phyloP scores from a whole-genome alignment of 2,329 filamentous ascomycete species.

The Penicillium aurantiogriseum region DNA sequence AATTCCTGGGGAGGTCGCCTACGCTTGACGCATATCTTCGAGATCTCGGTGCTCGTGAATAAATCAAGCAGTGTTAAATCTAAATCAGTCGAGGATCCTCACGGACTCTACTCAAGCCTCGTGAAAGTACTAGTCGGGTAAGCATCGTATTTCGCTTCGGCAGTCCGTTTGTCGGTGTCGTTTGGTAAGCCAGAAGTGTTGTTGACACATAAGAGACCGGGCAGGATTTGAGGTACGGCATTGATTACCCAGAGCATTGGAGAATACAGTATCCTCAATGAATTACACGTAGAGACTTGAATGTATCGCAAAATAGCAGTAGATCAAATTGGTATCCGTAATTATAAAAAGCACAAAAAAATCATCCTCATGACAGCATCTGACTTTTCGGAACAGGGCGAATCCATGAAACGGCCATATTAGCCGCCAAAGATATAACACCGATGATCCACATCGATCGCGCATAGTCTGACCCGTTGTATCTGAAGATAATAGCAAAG shows the following conservation, averaged over 20 bases:
- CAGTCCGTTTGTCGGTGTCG: too few species aligned
- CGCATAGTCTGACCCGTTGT: conserved; percentile 65
- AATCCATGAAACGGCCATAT: conserved; percentile 65
- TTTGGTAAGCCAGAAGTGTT: too few species aligned
- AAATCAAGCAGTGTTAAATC: too few species aligned
- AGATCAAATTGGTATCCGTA: neutral
- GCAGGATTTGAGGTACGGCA: too few species aligned
- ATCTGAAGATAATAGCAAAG: conserved; percentile 81
- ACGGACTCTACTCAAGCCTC: too few species aligned
- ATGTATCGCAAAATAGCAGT: neutral
- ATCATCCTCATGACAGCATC: conserved; percentile 26
- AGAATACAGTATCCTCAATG: too few species aligned
- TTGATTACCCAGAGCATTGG: too few species aligned
- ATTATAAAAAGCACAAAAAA: neutral
- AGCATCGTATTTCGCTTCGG: too few species aligned
- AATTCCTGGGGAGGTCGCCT: neutral
- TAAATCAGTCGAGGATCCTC: too few species aligned
- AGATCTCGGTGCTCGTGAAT: neutral
- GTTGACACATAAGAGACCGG: too few species aligned
- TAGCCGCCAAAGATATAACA: conserved; percentile 67
- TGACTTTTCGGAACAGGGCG: conserved; percentile 56
- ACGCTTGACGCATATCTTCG: neutral
- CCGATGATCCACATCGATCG: conserved; percentile 81
- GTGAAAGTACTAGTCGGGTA: too few species aligned
- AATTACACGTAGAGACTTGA: neutral